These are phyloP conservation scores for Glarea lozoyensis DNA, from an alignment of 495 filamentous ascomycete species.

Conservation along the genomic window DNA sequence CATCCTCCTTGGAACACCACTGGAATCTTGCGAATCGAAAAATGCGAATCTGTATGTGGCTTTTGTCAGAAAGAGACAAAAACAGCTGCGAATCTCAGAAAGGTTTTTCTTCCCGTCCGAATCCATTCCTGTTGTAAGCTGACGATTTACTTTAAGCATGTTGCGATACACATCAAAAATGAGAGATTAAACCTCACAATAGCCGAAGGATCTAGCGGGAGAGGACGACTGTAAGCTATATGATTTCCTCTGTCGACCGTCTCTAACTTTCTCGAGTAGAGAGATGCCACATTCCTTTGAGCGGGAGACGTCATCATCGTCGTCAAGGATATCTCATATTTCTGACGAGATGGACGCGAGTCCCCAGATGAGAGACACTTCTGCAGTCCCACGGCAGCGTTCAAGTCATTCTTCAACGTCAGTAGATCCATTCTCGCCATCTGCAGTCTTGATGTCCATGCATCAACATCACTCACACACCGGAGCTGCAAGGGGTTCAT, in stretches of 20 bases:
- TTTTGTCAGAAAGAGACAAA: conserved; percentile 22
- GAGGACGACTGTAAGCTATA: conserved; percentile 13
- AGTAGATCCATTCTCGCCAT: conserved; percentile 5
- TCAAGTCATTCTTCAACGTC: background rate
- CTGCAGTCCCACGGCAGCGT: background rate
- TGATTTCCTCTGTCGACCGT: too few relatives aligned
- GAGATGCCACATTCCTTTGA: conserved; percentile 13
- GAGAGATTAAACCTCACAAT: conserved; percentile 18
- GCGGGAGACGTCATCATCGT: conserved; percentile 2
- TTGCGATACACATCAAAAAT: conserved; percentile 22
- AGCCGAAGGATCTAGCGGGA: conserved; percentile 16
- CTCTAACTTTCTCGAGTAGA: conserved; percentile 1
- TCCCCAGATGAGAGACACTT: background rate
- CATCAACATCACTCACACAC: background rate
- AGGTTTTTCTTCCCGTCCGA: conserved; percentile 3
- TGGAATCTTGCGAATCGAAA: conserved; percentile 14
- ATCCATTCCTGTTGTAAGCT: background rate
- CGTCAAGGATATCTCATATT: conserved; percentile 7
- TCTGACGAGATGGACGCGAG: conserved; percentile 2
- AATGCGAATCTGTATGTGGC: conserved; percentile 19
- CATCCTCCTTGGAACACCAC: conserved; percentile 20
- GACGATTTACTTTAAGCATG: conserved; percentile 10
- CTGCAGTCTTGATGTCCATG: conserved; percentile 9
- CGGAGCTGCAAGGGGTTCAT: background rate
- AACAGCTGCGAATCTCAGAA: conserved; percentile 19